Base-by-base conservation (phyloP, 129 eudicot genomes). In the Flaveria sonorensis region DNA sequence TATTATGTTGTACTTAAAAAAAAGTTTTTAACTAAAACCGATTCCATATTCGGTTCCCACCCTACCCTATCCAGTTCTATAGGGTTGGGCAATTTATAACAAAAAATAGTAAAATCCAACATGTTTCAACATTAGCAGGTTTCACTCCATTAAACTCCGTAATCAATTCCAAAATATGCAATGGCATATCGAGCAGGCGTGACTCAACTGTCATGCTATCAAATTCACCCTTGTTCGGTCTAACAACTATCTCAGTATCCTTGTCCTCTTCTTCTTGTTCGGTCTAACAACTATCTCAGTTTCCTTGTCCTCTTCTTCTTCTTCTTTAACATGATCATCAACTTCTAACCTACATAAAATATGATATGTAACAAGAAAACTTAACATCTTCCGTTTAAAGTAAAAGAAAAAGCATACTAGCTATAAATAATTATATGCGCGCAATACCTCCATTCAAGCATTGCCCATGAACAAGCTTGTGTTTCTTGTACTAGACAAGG, bases 361-460 rank as follows among this genome's bases (percentile, higher is more conserved):
- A 20, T 21, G 19, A 23, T 46, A 11, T 24, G 1, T 69, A 21
- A 43, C 6, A 40, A 40, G 73, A 42, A 40, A 18, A 24, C 28
- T 24, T 24, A 24, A 43, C n/a, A 15, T 19, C 45, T 9, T 0
- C n/a, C 13, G 10, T 1, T 18, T 11, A 2, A 32, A 15, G 9
- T 14, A 3, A 16, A 47, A 68, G 2, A 6, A 14, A 9, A 45
- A 7, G 1, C 8, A 8, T 10, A 46, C 51, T 11, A 5, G 6
- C 7, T 40, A 40, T 40, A 46, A 52, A 30, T 23, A 39, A 16
- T 18, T 24, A 47, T 13, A 47, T 10, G 15, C 24, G 48, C 4
- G 24, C 42, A 20, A 47, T 70, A 70, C 60, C 78, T 64, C 62
- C 10, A 59, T 71, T 72, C 75, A 16, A 50, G 75, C 61, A 24